These are phyloP conservation scores for Sphagnum magellanicum DNA, from an alignment of 228 moss, liverwort and hornwort species.

Conservation along the genomic window DNA sequence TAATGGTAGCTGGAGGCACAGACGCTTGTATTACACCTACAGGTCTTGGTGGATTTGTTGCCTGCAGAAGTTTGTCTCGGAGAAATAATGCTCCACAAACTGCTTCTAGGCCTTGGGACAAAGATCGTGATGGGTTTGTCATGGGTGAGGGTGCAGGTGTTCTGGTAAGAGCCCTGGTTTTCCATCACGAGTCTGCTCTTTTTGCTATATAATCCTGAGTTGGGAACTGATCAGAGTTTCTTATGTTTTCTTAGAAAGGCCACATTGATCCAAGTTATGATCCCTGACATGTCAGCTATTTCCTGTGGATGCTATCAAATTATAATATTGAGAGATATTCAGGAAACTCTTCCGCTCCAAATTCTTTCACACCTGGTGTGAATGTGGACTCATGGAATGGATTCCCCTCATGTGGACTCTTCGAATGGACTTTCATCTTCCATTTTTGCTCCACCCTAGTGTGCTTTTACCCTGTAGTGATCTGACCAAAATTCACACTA, in stretches of 20 bases:
- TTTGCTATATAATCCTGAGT: too few relatives aligned
- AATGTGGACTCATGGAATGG: too few relatives aligned
- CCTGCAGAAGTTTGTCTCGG: slow-evolving; percentile 86
- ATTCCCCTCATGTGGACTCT: neutral
- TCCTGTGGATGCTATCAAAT: too few relatives aligned
- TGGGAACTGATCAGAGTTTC: too few relatives aligned
- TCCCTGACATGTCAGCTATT: too few relatives aligned
- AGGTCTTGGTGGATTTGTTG: slow-evolving; percentile 89
- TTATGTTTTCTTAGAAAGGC: too few relatives aligned
- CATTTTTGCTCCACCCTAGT: neutral
- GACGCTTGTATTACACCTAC: slow-evolving; percentile 90
- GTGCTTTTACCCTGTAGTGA: neutral
- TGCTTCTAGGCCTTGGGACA: slow-evolving; percentile 94
- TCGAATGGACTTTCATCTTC: neutral
- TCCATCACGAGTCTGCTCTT: neutral
- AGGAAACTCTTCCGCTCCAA: neutral
- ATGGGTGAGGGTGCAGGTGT: slow-evolving; percentile 99
- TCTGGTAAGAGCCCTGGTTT: slow-evolving; percentile 37
- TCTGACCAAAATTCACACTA: too few relatives aligned
- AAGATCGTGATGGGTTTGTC: slow-evolving; percentile 91
- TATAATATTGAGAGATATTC: too few relatives aligned
- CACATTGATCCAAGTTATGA: too few relatives aligned
- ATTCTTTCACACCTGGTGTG: neutral
- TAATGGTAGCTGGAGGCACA: slow-evolving; percentile 93
- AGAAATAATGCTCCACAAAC: slow-evolving; percentile 86